Evolutionary conservation across 305 asterid species (phyloP), one percentile per base, ranked within the genome.

Genomic region (Caryopteris hybrid): DNA sequence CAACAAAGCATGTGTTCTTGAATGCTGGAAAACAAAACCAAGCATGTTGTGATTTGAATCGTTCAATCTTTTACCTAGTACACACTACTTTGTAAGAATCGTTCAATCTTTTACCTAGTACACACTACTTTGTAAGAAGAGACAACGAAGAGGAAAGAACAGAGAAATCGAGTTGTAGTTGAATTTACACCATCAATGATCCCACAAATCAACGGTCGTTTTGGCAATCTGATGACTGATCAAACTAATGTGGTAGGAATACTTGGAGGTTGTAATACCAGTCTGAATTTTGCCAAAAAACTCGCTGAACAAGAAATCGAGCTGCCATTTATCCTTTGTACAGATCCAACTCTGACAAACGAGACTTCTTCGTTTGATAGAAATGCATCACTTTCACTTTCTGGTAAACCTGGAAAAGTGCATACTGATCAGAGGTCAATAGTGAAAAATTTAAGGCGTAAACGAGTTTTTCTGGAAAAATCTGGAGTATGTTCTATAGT

Each of bases 401-500:
- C 55, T 27, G 73, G 86, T 70, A 52, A 39, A 51, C 42, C 69
- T 21, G 63, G 34, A 42, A n/a, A 6, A 5, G 69, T 4, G 3
- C 39, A 16, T 12, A 72, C 23, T 33, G 86, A 84, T 70, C 79
- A 75, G 20, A 50, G 73, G 56, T 57, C 61, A 14, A 55, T 70
- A 22, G 83, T 87, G 1, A 78, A 81, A 31, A 81, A 72, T 46
- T 74, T 90, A 12, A 77, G 83, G 87, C 34, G 64, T 6, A 81
- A 82, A 63, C 73, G 88, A 41, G 74, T 6, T 20, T 74, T 84
- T 79, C 83, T 90, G 43, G 95, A 87, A 82, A 77, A 81, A 4
- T 71, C 84, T 29, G 95, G 95, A 33, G 95, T 79, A 20, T 64
- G 78, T 38, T 86, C 91, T 74, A 79, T 84, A 60, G 95, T 77